Conservation (phyloP, 1,139 yeast genomes). For the Hyphopichia wangnamkhiaoensis region DNA sequence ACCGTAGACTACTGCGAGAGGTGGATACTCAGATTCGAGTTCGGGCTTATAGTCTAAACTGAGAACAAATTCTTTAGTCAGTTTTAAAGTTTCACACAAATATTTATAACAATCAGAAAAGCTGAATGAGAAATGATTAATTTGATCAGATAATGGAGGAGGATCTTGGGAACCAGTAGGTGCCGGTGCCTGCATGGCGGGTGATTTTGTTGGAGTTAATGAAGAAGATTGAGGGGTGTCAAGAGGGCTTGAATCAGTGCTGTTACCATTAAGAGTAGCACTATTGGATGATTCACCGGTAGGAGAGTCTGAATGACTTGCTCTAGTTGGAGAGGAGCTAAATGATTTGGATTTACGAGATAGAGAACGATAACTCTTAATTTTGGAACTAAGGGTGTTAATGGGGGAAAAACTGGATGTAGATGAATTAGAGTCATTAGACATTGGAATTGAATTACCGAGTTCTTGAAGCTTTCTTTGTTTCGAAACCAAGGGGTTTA, state of each 20-base stretch:
- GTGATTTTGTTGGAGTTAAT: no score
- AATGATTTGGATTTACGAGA: constrained; percentile 5
- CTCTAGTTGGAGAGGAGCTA: not conserved
- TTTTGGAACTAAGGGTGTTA: constrained; percentile 5
- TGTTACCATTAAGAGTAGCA: no score
- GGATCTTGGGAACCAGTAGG: no score
- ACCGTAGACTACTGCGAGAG: constrained; percentile 79
- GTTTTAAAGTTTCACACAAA: constrained; percentile 57
- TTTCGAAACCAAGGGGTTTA: constrained; percentile 71
- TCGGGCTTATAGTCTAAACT: constrained; percentile 58
- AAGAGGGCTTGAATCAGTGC: no score
- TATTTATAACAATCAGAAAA: constrained; percentile 68
- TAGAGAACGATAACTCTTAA: constrained; percentile 4
- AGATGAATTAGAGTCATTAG: not conserved
- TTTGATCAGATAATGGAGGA: not conserved
- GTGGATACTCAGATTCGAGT: constrained; percentile 62
- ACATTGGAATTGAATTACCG: no score
- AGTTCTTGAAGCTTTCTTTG: constrained; percentile 23
- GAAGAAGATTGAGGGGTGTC: no score
- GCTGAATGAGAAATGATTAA: constrained; percentile 23
- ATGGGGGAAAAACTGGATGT: constrained; percentile 2
- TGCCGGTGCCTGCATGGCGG: no score
- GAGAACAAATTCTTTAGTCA: constrained; percentile 59
- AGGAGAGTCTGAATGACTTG: no score
- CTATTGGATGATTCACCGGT: no score